Evolutionary conservation across 257 asterid species (phyloP).

Genomic region (Rehmannia glutinosa): DNA sequence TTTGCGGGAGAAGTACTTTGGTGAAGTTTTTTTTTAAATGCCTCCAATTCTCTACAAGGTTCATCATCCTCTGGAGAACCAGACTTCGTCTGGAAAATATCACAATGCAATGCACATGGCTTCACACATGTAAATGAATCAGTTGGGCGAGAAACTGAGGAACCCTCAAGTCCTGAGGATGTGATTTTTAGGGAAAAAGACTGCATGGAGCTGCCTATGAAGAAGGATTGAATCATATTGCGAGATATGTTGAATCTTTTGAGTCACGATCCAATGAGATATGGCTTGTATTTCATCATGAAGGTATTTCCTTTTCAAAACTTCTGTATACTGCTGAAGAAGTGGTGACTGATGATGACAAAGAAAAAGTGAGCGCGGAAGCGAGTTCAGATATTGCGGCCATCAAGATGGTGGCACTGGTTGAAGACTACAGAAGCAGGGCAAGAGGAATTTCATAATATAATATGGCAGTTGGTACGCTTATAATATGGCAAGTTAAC

Average conservation of each 20-base stretch:
- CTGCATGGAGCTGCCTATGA: slow-evolving; percentile 40
- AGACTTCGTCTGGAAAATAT: slow-evolving; percentile 32
- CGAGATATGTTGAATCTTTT: slow-evolving; percentile 91
- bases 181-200: slow-evolving; percentile 24
- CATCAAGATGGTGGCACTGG: slow-evolving; percentile 99
- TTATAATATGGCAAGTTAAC: not conserved
- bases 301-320: slow-evolving; percentile 89
- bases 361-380: slow-evolving; percentile 51
- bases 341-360: slow-evolving; percentile 44
- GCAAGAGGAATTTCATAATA: slow-evolving; percentile 73
- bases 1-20: slow-evolving; percentile 90
- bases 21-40: slow-evolving; percentile 83
- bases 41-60: slow-evolving; percentile 60
- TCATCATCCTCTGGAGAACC: slow-evolving; percentile 34
- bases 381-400: slow-evolving; percentile 79
- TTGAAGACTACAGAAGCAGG: slow-evolving; percentile 90
- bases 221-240: slow-evolving; percentile 88
- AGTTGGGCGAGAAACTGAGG: slow-evolving; percentile 31
- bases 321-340: slow-evolving; percentile 88
- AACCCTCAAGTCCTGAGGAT: slow-evolving; percentile 32
- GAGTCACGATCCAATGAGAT: slow-evolving; percentile 91
- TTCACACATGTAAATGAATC: slow-evolving; percentile 32
- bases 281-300: slow-evolving; percentile 96
- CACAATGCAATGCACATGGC: slow-evolving; percentile 21
- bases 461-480: slow-evolving; percentile 87